These are phyloP conservation scores for Zygoascus flipseniorum DNA, from an alignment of 805 yeast species.

Conservation along the genomic window DNA sequence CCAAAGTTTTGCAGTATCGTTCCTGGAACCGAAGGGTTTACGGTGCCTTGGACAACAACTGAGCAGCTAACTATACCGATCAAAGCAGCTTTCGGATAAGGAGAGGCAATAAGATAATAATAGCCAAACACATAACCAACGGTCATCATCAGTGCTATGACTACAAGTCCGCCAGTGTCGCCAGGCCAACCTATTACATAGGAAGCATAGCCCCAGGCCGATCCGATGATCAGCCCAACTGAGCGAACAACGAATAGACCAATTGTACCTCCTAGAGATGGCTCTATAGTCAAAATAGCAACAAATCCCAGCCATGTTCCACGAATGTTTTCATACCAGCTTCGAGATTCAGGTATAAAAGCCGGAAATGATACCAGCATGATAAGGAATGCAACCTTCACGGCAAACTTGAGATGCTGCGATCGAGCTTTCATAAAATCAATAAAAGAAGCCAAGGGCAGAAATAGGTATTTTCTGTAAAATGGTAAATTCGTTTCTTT, in stretches of 20 bases:
- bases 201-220: slow-evolving; percentile 42
- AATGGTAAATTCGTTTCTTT: background rate
- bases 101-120: slow-evolving; percentile 37
- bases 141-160: slow-evolving; percentile 35
- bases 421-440: slow-evolving; percentile 13
- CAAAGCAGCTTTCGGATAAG: slow-evolving; percentile 44
- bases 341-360: slow-evolving; percentile 38
- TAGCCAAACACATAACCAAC: slow-evolving; percentile 41
- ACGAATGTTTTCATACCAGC: slow-evolving; percentile 41
- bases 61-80: slow-evolving; percentile 41
- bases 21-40: slow-evolving; percentile 32
- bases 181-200: slow-evolving; percentile 34
- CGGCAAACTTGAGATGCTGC: slow-evolving; percentile 38
- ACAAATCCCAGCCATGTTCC: slow-evolving; percentile 51
- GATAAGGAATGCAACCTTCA: slow-evolving; percentile 38
- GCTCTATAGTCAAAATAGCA: slow-evolving; percentile 41
- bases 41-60: slow-evolving; percentile 39
- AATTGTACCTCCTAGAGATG: slow-evolving; percentile 43
- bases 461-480: background rate
- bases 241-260: slow-evolving; percentile 40
- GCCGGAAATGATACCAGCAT: slow-evolving; percentile 44
- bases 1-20: slow-evolving; percentile 38
- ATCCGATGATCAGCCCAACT: slow-evolving; percentile 40
- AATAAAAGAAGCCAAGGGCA: slow-evolving; percentile 14
- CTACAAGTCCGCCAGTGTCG: slow-evolving; percentile 24